Evolutionary conservation across 371 early-diverging fungal species (phyloP).

Genomic region (Catenaria anguillulae): DNA sequence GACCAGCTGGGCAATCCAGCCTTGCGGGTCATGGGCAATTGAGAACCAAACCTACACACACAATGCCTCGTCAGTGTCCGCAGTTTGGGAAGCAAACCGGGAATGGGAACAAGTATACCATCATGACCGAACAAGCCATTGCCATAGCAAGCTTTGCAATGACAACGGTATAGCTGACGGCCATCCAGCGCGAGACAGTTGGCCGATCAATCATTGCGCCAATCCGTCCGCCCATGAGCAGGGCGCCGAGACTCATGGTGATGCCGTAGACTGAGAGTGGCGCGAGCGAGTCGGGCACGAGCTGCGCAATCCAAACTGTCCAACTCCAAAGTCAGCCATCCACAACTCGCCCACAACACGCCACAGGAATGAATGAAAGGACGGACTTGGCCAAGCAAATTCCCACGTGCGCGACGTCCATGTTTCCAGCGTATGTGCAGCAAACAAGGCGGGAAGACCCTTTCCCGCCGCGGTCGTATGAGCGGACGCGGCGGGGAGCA

Average conservation of each 20-base stretch:
- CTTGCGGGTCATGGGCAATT: not conserved
- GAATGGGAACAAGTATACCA: too few species aligned
- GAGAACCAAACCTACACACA: not conserved
- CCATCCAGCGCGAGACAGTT: not conserved
- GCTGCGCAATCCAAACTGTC: not conserved
- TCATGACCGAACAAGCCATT: not conserved
- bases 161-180: not conserved
- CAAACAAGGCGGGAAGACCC: not conserved
- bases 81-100: too few species aligned
- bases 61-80: too few species aligned
- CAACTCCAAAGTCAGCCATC: too few species aligned
- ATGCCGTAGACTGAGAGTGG: not conserved
- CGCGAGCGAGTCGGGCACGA: not conserved
- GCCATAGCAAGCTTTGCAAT: not conserved
- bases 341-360: too few species aligned
- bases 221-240: not conserved
- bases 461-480: too few species aligned
- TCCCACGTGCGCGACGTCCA: conserved; percentile 3
- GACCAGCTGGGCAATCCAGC: not conserved
- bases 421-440: not conserved
- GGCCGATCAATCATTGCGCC: not conserved
- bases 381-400: not conserved
- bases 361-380: too few species aligned
- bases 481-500: too few species aligned
- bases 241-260: not conserved